These are phyloP conservation scores for Farysia itapuensis DNA, from an alignment of 1,284 basidiomycete genomes.

Conservation along the genomic window DNA sequence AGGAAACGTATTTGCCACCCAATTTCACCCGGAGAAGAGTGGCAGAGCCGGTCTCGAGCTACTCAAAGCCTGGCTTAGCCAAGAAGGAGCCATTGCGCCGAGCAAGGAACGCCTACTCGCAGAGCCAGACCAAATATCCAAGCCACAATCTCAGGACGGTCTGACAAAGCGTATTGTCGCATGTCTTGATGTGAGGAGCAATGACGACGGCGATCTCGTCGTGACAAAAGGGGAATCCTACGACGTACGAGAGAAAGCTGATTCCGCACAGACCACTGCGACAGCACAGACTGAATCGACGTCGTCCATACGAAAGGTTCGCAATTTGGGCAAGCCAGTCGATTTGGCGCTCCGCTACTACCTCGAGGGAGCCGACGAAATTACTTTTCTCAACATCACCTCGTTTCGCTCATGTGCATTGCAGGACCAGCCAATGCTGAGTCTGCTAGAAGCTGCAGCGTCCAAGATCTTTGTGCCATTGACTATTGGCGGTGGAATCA, in stretches of 20 bases:
- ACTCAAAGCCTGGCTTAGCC: slow-evolving; percentile 79
- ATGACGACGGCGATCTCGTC: slow-evolving; percentile 94
- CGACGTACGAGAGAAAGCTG: slow-evolving; percentile 78
- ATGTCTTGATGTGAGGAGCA: slow-evolving; percentile 95
- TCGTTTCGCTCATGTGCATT: slow-evolving; percentile 96
- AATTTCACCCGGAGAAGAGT: slow-evolving; percentile 99
- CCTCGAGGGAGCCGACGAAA: slow-evolving; percentile 86
- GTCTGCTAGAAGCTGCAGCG: slow-evolving; percentile 86
- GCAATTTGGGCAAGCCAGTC: slow-evolving; percentile 97
- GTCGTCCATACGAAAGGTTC: slow-evolving; percentile 68
- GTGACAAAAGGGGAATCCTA: slow-evolving; percentile 99
- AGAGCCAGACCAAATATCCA: slow-evolving; percentile 33
- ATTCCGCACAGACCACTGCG: slow-evolving; percentile 50
- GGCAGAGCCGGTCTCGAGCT: slow-evolving; percentile 84
- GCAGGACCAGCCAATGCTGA: slow-evolving; percentile 95
- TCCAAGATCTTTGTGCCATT: slow-evolving; percentile 94
- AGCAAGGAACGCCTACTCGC: slow-evolving; percentile 34
- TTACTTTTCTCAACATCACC: slow-evolving; percentile 98
- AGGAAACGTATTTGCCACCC: slow-evolving; percentile 87
- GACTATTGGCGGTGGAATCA: slow-evolving; percentile 97
- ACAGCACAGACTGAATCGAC: slow-evolving; percentile 1
- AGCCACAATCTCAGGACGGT: slow-evolving; percentile 59
- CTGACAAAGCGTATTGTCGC: slow-evolving; percentile 89
- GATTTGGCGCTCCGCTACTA: slow-evolving; percentile 86
- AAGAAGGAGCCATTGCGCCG: slow-evolving; percentile 47